phyloP scores from a whole-genome alignment of 2,329 filamentous ascomycete genomes.

The Pleomassaria siparia region DNA sequence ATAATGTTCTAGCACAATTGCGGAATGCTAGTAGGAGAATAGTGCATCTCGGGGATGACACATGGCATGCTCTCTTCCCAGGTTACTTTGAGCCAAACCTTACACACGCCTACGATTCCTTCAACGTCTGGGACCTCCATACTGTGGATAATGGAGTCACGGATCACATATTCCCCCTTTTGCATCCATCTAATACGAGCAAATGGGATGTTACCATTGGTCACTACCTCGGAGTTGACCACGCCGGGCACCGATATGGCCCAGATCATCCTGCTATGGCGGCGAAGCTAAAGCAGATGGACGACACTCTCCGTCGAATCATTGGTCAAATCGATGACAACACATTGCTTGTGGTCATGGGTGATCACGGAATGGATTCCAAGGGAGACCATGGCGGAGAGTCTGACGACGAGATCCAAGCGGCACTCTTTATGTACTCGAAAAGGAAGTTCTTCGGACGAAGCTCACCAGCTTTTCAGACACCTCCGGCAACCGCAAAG shows the following conservation, averaged over 20 bases:
- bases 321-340: slow-evolving; percentile 74
- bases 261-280: slow-evolving; percentile 91
- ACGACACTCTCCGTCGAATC: slow-evolving; percentile 72
- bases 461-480: slow-evolving; percentile 59
- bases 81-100: slow-evolving; percentile 88
- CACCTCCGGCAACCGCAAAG: slow-evolving; percentile 72
- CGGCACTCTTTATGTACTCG: slow-evolving; percentile 98
- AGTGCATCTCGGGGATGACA: slow-evolving; percentile 96
- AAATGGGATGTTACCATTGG: slow-evolving; percentile 95
- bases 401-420: slow-evolving; percentile 92
- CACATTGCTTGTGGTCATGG: slow-evolving; percentile 92
- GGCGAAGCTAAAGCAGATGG: slow-evolving; percentile 89
- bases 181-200: slow-evolving; percentile 63
- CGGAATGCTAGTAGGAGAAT: slow-evolving; percentile 70
- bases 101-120: slow-evolving; percentile 89
- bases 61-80: slow-evolving; percentile 91
- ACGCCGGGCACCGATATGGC: slow-evolving; percentile 94
- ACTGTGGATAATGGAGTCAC: slow-evolving; percentile 95
- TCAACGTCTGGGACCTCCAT: slow-evolving; percentile 97
- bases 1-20: slow-evolving; percentile 71
- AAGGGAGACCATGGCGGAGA: slow-evolving; percentile 99
- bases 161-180: slow-evolving; percentile 83
- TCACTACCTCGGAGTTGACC: slow-evolving; percentile 92
- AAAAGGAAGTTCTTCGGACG: slow-evolving; percentile 83
- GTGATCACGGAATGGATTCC: slow-evolving; percentile 97